These are phyloP conservation scores for Hapsidospora chrysogenum DNA, from an alignment of 495 filamentous ascomycete genomes.

Conservation along the genomic window DNA sequence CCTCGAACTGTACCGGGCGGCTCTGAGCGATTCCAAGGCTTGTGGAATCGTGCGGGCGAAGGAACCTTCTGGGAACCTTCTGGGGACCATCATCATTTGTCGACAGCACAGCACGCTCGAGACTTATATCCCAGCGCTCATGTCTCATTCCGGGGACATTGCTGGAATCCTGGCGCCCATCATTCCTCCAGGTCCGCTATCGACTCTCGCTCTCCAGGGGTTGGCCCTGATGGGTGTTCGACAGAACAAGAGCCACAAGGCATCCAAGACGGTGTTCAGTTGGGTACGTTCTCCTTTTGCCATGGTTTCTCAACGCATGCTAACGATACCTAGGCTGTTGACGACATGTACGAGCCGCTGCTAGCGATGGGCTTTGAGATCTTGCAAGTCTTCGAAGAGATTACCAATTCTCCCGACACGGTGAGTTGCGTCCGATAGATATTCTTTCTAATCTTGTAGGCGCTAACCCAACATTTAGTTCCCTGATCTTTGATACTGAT, in stretches of 20 bases:
- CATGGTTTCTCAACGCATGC: background rate
- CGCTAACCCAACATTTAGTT: no score
- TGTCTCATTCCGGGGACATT: slow-evolving; percentile 27
- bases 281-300: slow-evolving; percentile 36
- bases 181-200: slow-evolving; percentile 52
- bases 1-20: slow-evolving; percentile 66
- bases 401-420: slow-evolving; percentile 56
- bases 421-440: no score
- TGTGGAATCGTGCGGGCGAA: slow-evolving; percentile 77
- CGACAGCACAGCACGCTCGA: slow-evolving; percentile 48
- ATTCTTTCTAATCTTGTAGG: no score
- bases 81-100: slow-evolving; percentile 77
- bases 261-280: slow-evolving; percentile 52
- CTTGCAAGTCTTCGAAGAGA: slow-evolving; percentile 63
- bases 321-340: slow-evolving; percentile 39
- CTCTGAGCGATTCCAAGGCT: slow-evolving; percentile 50
- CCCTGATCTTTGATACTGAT: no score
- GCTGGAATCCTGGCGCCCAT: slow-evolving; percentile 74
- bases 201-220: slow-evolving; percentile 56
- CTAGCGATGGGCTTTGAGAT: slow-evolving; percentile 61
- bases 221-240: slow-evolving; percentile 66
- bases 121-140: slow-evolving; percentile 51
- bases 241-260: slow-evolving; percentile 63
- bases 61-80: slow-evolving; percentile 43
- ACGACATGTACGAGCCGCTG: slow-evolving; percentile 54